Evolutionary conservation across 2,329 filamentous ascomycete species (phyloP), one percentile per base, ranked within the genome.

Genomic region (Alternaria angustiovoidea): DNA sequence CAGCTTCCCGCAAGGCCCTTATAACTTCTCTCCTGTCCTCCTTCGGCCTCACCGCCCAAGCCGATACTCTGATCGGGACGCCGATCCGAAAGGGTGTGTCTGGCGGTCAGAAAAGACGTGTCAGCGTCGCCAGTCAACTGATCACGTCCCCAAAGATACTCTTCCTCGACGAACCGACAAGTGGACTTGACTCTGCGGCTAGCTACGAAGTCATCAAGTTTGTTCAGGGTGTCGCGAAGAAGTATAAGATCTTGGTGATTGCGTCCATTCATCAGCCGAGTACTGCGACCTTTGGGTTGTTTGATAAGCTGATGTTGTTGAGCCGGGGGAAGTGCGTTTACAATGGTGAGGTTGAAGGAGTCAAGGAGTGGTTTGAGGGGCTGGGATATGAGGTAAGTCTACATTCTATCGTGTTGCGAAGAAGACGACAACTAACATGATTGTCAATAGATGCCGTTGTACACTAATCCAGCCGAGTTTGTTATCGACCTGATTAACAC

Each of bases 231-330:
- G 84, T 93, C 30, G 91, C 88, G 0, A 85, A 84, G 72, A 84
- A 84, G 61, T 87, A 92, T 73, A 90, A 89, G 59, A 87, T 89
- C 61, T 87, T 95, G 59, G 87, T 95, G 30, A 88, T 96, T 60
- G 90, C 90, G 4, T 92, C 90, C 39, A 95, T 96, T 62, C 93
- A 96, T 75, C 93, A 96, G 73, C 93, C 93, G 0, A 94, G 91
- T 0, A 91, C 91, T 0, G 85, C 88, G 0, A 94, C 91, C 0
- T 96, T 93, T 69, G 85, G 89, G 63, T 85, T 93, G 12, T 96
- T 96, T 67, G 92, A 96, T 74, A 92, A 91, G 74, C 81, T 96
- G 0, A 81, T 92, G 38, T 84, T 96, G 1, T 83, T 96, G 0
- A 93, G 91, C 0, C 81, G 81, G 3, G 92, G 92, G 18, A 86